These are phyloP conservation scores for Fraxinus baroniana DNA, from an alignment of 305 asterid species.

Conservation along the genomic window DNA sequence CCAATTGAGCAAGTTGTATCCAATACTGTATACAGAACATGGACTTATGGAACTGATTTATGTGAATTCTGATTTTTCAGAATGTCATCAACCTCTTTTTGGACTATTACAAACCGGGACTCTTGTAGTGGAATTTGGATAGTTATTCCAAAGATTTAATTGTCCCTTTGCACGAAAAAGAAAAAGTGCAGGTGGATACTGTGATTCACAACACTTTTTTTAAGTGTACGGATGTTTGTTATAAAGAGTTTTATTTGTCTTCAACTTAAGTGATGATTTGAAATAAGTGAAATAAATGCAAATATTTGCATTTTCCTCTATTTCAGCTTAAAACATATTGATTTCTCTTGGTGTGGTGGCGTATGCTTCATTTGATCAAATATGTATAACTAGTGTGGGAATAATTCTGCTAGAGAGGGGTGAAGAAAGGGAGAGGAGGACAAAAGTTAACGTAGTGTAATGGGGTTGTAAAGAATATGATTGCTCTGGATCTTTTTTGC, in stretches of 20 bases:
- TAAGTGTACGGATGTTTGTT: neutral
- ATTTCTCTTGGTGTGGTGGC: neutral
- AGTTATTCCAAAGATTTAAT: neutral
- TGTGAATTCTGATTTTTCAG: neutral
- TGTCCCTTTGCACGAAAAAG: neutral
- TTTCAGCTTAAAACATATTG: neutral
- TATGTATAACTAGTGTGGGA: neutral
- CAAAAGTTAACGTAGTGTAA: neutral
- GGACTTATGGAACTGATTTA: neutral
- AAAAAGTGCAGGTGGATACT: neutral
- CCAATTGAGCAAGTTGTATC: neutral
- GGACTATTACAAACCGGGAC: neutral
- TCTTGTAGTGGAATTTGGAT: conserved; percentile 5
- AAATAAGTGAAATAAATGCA: neutral
- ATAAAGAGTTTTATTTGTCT: neutral
- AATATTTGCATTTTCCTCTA: neutral
- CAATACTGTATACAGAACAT: neutral
- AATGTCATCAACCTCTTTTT: neutral
- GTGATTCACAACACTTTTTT: neutral
- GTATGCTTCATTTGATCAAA: neutral
- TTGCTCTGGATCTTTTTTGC: neutral
- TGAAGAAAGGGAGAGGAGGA: neutral
- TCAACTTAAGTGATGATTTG: neutral
- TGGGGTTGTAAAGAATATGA: neutral
- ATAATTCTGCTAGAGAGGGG: neutral